These are phyloP conservation scores for Alternaria burnsii DNA, from an alignment of 2,329 filamentous ascomycete species.

Conservation along the genomic window DNA sequence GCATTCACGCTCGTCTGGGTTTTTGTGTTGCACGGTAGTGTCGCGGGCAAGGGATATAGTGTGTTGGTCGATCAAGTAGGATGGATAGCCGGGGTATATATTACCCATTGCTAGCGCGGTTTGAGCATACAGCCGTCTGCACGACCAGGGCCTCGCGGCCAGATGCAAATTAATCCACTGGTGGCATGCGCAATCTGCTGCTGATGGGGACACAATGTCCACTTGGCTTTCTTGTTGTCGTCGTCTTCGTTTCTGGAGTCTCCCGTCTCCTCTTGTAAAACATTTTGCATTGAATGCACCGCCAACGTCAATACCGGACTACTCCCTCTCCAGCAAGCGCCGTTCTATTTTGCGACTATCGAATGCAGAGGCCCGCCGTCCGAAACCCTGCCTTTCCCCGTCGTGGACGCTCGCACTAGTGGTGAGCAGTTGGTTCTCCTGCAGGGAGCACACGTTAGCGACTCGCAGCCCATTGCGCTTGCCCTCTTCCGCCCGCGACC, in stretches of 20 bases:
- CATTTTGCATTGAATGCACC: not conserved
- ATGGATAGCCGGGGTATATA: slow-evolving; percentile 4
- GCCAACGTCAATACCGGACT: slow-evolving; percentile 1
- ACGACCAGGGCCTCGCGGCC: slow-evolving; percentile 22
- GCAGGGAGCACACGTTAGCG: slow-evolving; percentile 30
- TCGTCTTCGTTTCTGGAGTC: slow-evolving; percentile 2
- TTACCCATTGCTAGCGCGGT: slow-evolving; percentile 26
- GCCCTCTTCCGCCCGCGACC: slow-evolving; percentile 26
- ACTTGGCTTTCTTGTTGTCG: not conserved
- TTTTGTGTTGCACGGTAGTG: not conserved
- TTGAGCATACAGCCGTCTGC: slow-evolving; percentile 32
- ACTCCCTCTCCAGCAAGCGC: slow-evolving; percentile 16
- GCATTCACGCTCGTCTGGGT: not conserved
- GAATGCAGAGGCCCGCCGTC: slow-evolving; percentile 24
- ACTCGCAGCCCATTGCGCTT: slow-evolving; percentile 25
- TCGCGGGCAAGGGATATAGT: slow-evolving; percentile 1
- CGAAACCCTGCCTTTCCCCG: slow-evolving; percentile 24
- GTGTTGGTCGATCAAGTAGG: not conserved
- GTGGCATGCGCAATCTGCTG: slow-evolving; percentile 13
- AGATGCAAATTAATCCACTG: slow-evolving; percentile 28
- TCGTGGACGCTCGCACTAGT: slow-evolving; percentile 25
- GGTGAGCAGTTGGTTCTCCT: slow-evolving; percentile 28
- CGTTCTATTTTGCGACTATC: slow-evolving; percentile 38
- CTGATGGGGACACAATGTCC: slow-evolving; percentile 1
- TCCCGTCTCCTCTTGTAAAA: slow-evolving; percentile 1